Evolutionary conservation across 2,329 filamentous ascomycete species (phyloP).

Genomic region (Orbilia ellipsospora): DNA sequence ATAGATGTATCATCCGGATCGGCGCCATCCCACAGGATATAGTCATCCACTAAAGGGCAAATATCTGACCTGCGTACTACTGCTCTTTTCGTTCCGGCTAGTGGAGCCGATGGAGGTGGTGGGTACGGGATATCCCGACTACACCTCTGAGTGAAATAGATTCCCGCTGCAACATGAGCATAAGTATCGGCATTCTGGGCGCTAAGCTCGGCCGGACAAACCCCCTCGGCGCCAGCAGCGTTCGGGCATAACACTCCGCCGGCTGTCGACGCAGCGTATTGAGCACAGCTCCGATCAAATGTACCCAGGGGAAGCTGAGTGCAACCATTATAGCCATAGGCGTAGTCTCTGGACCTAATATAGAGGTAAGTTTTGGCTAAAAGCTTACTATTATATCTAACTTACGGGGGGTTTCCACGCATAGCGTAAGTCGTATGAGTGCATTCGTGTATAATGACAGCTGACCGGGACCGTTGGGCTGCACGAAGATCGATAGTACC

Average conservation of each 20-base stretch:
- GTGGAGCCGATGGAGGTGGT: slow-evolving; percentile 2
- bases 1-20: slow-evolving; percentile 6
- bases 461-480: slow-evolving; percentile 2
- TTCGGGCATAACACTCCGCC: slow-evolving; percentile 1
- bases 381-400: slow-evolving; percentile 5
- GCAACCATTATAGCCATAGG: slow-evolving; percentile 4
- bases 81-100: slow-evolving; percentile 3
- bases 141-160: slow-evolving; percentile 6
- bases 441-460: slow-evolving; percentile 4
- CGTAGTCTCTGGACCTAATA: slow-evolving; percentile 5
- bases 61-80: slow-evolving; percentile 1
- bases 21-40: slow-evolving; percentile 3
- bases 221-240: neutral
- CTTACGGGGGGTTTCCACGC: slow-evolving; percentile 1
- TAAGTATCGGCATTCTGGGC: slow-evolving; percentile 5
- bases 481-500: slow-evolving; percentile 5
- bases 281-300: slow-evolving; percentile 3
- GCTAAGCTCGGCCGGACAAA: neutral
- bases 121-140: slow-evolving; percentile 2
- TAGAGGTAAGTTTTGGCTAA: slow-evolving; percentile 4
- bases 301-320: neutral
- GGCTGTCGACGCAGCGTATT: neutral
- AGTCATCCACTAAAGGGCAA: slow-evolving; percentile 4
- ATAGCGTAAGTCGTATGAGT: slow-evolving; percentile 6
- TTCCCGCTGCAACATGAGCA: slow-evolving; percentile 5